phyloP scores from a whole-genome alignment of 2,329 filamentous ascomycete species.

The Cadophora malorum region DNA sequence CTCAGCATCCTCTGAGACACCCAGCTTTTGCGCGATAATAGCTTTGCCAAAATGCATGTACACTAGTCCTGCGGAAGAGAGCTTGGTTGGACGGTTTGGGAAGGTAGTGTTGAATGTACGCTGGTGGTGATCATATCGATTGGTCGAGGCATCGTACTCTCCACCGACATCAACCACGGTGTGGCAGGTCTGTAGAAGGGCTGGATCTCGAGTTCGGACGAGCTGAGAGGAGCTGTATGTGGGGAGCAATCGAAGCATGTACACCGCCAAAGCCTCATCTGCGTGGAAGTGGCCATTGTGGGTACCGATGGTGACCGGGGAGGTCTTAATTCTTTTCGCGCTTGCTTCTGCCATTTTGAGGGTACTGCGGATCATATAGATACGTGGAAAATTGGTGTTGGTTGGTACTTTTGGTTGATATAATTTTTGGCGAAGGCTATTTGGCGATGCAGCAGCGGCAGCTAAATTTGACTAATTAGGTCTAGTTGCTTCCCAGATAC shows the following conservation, averaged over 20 bases:
- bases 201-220: conserved; percentile 86
- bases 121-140: conserved; percentile 98
- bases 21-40: conserved; percentile 75
- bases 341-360: conserved; percentile 71
- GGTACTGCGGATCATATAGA: conserved; percentile 52
- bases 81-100: conserved; percentile 82
- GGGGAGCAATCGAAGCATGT: conserved; percentile 90
- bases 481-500: conserved; percentile 13
- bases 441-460: conserved; percentile 12
- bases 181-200: conserved; percentile 80
- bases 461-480: conserved; percentile 9
- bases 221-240: conserved; percentile 76
- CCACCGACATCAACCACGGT: conserved; percentile 98
- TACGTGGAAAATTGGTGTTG: conserved; percentile 13
- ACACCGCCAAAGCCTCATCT: conserved; percentile 95
- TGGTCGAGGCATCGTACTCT: conserved; percentile 77
- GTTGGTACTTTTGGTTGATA: conserved; percentile 9
- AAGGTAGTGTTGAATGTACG: conserved; percentile 87
- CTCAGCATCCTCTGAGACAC: conserved; percentile 63
- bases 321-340: conserved; percentile 84
- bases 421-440: conserved; percentile 11
- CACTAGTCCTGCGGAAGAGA: conserved; percentile 91
- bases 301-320: conserved; percentile 70
- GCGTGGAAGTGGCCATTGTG: conserved; percentile 99
- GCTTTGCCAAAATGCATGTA: conserved; percentile 93